Conservation (phyloP, 805 yeast species). For the Maudiozyma turicensis region DNA sequence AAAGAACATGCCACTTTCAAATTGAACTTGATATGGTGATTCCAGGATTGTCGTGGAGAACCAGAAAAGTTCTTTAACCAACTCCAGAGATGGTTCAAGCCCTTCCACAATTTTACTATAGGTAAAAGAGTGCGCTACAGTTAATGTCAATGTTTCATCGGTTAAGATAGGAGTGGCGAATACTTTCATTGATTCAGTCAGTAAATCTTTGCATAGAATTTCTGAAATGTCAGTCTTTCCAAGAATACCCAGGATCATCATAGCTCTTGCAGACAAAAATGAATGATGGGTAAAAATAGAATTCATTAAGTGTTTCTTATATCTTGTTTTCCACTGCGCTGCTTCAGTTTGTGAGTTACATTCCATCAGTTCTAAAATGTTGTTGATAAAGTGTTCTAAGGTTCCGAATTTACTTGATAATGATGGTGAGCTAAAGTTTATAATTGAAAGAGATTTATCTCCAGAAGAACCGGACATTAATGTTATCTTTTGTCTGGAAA, state of each 20-base stretch:
- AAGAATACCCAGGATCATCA: slow-evolving; percentile 57
- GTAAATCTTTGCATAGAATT: slow-evolving; percentile 29
- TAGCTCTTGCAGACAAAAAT: slow-evolving; percentile 53
- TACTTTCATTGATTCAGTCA: slow-evolving; percentile 24
- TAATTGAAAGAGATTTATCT: slow-evolving; percentile 31
- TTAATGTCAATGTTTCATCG: slow-evolving; percentile 21
- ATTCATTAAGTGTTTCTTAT: slow-evolving; percentile 52
- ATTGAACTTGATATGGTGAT: slow-evolving; percentile 26
- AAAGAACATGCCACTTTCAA: slow-evolving; percentile 32
- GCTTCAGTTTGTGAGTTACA: slow-evolving; percentile 36
- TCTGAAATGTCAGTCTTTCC: slow-evolving; percentile 54
- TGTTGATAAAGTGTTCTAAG: slow-evolving; percentile 49
- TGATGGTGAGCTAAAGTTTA: slow-evolving; percentile 26
- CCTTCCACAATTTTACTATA: slow-evolving; percentile 31
- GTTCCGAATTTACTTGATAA: slow-evolving; percentile 29
- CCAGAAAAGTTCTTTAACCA: slow-evolving; percentile 30
- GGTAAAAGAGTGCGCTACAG: slow-evolving; percentile 29
- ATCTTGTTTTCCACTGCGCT: slow-evolving; percentile 48
- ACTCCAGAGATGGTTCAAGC: slow-evolving; percentile 20
- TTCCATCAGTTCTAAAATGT: slow-evolving; percentile 41
- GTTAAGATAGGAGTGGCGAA: slow-evolving; percentile 25
- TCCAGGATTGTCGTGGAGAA: slow-evolving; percentile 23
- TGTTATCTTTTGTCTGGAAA: slow-evolving; percentile 49
- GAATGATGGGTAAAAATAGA: slow-evolving; percentile 46
- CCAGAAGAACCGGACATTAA: slow-evolving; percentile 59